phyloP scores from a whole-genome alignment of 192 early-diverging fungal genomes.

The Coemansia sp. region DNA sequence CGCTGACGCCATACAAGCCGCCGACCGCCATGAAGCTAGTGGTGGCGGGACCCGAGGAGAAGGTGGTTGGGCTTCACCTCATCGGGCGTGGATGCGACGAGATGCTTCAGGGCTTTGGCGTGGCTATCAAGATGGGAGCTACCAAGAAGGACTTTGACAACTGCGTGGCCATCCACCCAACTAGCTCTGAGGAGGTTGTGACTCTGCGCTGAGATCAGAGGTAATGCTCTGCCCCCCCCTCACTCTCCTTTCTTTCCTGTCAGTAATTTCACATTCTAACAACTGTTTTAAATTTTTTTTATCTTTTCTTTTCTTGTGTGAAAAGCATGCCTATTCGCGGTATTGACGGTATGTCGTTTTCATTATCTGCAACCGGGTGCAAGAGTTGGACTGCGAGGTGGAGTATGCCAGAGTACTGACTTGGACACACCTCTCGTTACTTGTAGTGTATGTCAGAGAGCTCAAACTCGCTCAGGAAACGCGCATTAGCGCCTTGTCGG shows the following conservation, averaged over 20 bases:
- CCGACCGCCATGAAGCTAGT: slow-evolving; percentile 92
- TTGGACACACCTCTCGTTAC: not conserved
- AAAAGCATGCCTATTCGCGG: slow-evolving; percentile 46
- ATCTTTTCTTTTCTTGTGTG: not conserved
- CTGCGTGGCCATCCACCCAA: slow-evolving; percentile 97
- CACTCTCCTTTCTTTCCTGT: not conserved
- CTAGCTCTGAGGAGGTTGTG: slow-evolving; percentile 93
- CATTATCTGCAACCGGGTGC: not conserved
- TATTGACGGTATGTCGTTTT: slow-evolving; percentile 28
- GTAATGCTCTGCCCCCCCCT: not conserved
- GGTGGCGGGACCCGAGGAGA: slow-evolving; percentile 83
- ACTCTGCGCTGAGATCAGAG: slow-evolving; percentile 47
- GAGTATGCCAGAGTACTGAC: not conserved
- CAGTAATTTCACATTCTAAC: not conserved
- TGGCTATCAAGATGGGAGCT: slow-evolving; percentile 98
- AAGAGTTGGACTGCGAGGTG: not conserved
- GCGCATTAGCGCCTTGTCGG: slow-evolving; percentile 59
- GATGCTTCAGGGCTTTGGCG: slow-evolving; percentile 94
- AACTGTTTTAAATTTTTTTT: not conserved
- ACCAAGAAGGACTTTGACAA: slow-evolving; percentile 96
- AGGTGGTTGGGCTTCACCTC: slow-evolving; percentile 93
- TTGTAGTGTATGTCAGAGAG: slow-evolving; percentile 51
- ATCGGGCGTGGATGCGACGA: slow-evolving; percentile 86
- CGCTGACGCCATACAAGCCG: slow-evolving; percentile 83
- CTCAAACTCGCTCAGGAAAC: slow-evolving; percentile 58